A percentile compares a stretch with the other conserved stretches of the same genome.
Conservation (phyloP, 2,329 filamentous ascomycete genomes). For the Pseudofabraea citricarpa region DNA sequence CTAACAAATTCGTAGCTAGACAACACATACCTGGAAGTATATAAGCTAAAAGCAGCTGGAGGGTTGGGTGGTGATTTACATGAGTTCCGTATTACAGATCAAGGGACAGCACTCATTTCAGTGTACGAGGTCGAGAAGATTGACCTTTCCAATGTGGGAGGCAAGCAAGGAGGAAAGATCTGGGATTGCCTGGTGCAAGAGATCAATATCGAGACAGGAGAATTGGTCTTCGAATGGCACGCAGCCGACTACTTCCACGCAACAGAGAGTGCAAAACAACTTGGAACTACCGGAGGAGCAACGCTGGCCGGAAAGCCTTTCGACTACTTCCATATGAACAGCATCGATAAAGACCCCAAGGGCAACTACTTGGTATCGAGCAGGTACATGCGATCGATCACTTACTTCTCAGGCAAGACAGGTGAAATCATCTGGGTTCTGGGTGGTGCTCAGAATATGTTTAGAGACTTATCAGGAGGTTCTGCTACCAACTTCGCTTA, state of each 20-base stretch:
- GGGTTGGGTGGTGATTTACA: constrained; percentile 30
- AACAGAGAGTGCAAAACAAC: neutral
- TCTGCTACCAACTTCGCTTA: constrained; percentile 40
- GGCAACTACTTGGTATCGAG: constrained; percentile 42
- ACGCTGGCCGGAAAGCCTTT: neutral
- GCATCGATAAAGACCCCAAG: constrained; percentile 30
- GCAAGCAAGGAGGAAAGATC: constrained; percentile 32
- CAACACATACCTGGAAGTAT: constrained; percentile 27
- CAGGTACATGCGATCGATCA: constrained; percentile 36
- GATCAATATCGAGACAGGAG: constrained; percentile 41
- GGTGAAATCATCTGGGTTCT: constrained; percentile 41
- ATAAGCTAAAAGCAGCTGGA: constrained; percentile 31
- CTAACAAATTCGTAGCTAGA: constrained; percentile 16
- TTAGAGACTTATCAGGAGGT: constrained; percentile 22
- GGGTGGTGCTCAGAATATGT: constrained; percentile 37
- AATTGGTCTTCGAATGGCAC: constrained; percentile 44
- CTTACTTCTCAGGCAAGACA: constrained; percentile 39
- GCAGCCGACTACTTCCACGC: constrained; percentile 12
- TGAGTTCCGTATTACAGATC: constrained; percentile 35
- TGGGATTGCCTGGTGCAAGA: constrained; percentile 40
- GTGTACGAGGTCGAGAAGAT: constrained; percentile 32
- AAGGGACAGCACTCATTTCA: constrained; percentile 36
- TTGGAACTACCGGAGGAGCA: neutral
- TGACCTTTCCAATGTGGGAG: constrained; percentile 33
- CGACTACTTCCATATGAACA: constrained; percentile 19